Base-by-base conservation (phyloP, 2,329 filamentous ascomycete species). In the Chaetomiaceae sp. region DNA sequence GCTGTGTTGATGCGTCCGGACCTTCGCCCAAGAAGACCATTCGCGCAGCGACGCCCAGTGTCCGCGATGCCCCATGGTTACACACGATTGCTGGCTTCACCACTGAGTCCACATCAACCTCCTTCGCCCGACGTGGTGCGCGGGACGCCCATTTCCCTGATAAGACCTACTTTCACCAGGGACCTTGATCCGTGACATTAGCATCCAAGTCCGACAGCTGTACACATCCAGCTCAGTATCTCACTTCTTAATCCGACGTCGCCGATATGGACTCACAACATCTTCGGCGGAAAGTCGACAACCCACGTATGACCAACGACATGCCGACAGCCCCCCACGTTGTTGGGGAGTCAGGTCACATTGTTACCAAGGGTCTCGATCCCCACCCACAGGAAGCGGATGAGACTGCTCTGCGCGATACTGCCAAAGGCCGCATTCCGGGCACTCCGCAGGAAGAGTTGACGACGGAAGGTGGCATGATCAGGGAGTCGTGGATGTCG, bases 401-500 rank as follows among this genome's bases (percentile, higher is more conserved):
- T n/a, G 43, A 20, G 5, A 21, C n/a, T 25, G n/a, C 43, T 11
- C 14, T 44, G 8, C 16, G 48, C 11, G 34, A 20, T 14, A 11
- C 41, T 2, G 43, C 25, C 18, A 59, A 55, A 36, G 32, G 44
- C n/a, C 14, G 33, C n/a, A 30, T 43, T 2, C 9, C 44, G 3
- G 25, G 20, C n/a, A 2, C 48, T 6, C 21, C 37, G 13, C 29
- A 27, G 10, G 46, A 34, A 32, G 51, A 53, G 11, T n/a, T 46
- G 2, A 27, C 21, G 5, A 5, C 23, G 7, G 42, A 48, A 1
- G 46, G 48, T 23, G 38, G 18, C 16, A 14, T 34, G 10, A 23
- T 36, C 16, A 42, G 56, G 42, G 51, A 51, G 10, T 60, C 58
- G 2, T 57, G 58, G 50, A 21, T 55, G 10, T 60, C 58, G 6